Evolutionary conservation across 805 yeast genomes (phyloP).

Genomic region (Saccharomycopsis oosterbeekiorum): DNA sequence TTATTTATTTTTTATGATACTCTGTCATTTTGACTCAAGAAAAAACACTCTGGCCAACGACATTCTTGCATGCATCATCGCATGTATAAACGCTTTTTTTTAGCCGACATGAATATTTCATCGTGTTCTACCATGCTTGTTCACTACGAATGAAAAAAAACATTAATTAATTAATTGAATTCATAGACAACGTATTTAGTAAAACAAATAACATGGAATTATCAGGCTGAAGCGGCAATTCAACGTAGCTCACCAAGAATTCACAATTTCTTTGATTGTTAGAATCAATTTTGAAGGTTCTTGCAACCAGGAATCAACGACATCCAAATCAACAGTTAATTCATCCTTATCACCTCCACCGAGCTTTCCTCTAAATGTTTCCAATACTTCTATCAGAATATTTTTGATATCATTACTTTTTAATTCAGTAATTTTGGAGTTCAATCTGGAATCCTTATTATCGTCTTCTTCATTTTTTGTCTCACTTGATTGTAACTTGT

Average conservation of each 20-base stretch:
- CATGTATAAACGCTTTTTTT: background rate
- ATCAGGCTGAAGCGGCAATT: background rate
- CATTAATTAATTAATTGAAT: background rate
- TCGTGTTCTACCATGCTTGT: background rate
- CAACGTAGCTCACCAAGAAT: background rate
- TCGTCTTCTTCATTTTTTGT: background rate
- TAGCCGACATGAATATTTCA: too few relatives aligned
- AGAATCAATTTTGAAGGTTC: background rate
- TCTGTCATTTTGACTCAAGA: background rate
- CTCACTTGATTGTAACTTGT: background rate
- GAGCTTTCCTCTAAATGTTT: slow-evolving; percentile 48
- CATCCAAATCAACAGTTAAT: background rate
- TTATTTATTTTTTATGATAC: background rate
- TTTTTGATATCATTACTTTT: background rate
- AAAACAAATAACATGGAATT: background rate
- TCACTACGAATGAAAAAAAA: too few relatives aligned
- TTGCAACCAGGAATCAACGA: background rate
- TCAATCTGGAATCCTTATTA: background rate
- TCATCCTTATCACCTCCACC: slow-evolving; percentile 27
- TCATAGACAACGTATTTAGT: background rate
- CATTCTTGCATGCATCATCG: background rate
- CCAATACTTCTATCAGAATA: slow-evolving; percentile 2
- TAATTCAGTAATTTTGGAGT: background rate
- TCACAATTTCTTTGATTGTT: background rate
- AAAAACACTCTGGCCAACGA: background rate